These are phyloP conservation scores for Myotisia sp. DNA, from an alignment of 2,329 filamentous ascomycete genomes.

Conservation along the genomic window DNA sequence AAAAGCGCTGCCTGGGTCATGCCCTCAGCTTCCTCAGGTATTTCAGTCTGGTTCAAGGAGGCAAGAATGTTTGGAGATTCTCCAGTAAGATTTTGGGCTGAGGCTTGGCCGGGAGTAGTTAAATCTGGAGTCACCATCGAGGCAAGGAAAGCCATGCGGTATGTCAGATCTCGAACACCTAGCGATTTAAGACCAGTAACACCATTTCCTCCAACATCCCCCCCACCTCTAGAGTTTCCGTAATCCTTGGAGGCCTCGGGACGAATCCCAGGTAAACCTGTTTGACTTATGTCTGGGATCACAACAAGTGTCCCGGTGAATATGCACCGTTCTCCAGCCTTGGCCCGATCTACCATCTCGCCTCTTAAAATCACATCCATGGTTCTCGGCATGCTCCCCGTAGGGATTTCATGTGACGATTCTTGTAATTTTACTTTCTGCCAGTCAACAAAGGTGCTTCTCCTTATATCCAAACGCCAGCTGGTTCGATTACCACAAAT, in stretches of 20 bases:
- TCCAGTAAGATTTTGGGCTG: constrained; percentile 53
- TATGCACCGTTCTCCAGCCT: constrained; percentile 95
- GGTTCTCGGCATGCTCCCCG: constrained; percentile 93
- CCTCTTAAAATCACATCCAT: constrained; percentile 94
- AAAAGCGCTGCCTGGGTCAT: constrained; percentile 78
- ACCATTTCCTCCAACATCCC: constrained; percentile 69
- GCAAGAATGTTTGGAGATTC: constrained; percentile 74
- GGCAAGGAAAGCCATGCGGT: constrained; percentile 87
- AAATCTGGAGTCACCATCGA: constrained; percentile 92
- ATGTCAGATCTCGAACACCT: constrained; percentile 88
- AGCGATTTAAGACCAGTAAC: constrained; percentile 80
- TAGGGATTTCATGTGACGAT: constrained; percentile 95
- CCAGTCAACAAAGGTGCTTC: constrained; percentile 98
- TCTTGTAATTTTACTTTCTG: constrained; percentile 97
- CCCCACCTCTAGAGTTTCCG: constrained; percentile 55
- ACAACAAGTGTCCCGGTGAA: constrained; percentile 95
- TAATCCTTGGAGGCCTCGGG: constrained; percentile 77
- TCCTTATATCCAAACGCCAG: constrained; percentile 94
- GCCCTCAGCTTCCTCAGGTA: constrained; percentile 61
- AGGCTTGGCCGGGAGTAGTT: constrained; percentile 60
- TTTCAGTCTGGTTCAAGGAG: constrained; percentile 59
- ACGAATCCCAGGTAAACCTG: constrained; percentile 72
- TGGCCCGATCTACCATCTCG: constrained; percentile 93
- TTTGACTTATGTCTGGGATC: constrained; percentile 88
- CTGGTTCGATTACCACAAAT: constrained; percentile 76